A percentile compares a stretch with the other conserved stretches of the same genome.
Evolutionary conservation across 2,329 filamentous ascomycete species (phyloP).

Genomic region (Arthrobotrys sinensis): DNA sequence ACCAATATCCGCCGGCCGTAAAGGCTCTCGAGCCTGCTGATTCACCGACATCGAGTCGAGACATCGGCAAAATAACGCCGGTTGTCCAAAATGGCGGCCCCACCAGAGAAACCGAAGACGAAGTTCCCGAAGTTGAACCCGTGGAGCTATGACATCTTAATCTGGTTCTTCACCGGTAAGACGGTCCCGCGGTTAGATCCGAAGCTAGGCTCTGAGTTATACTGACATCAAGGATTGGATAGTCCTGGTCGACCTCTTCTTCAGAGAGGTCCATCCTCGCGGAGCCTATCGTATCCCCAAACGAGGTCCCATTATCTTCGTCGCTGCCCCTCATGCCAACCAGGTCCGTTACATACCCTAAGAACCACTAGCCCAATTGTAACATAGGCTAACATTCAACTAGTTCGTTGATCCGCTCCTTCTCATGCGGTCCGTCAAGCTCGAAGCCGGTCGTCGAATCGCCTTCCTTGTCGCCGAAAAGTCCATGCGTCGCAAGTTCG

Average conservation of each 20-base stretch:
- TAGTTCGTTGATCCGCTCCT: conserved; percentile 97
- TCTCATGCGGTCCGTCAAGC: conserved; percentile 89
- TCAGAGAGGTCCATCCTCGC: conserved; percentile 94
- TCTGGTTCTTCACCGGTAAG: conserved; percentile 60
- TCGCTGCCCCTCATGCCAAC: conserved; percentile 96
- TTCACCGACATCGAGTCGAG: conserved; percentile 1
- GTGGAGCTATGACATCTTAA: conserved; percentile 60
- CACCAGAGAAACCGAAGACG: conserved; percentile 47
- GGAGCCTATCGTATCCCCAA: conserved; percentile 95
- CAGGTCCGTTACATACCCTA: conserved; percentile 74
- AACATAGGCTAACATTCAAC: conserved; percentile 35
- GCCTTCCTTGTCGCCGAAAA: conserved; percentile 96
- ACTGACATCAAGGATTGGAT: conserved; percentile 31
- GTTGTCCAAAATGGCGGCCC: conserved; percentile 43
- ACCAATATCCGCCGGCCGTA: background rate
- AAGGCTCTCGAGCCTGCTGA: conserved; percentile 6
- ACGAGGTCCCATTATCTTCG: conserved; percentile 90
- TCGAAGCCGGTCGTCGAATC: conserved; percentile 88
- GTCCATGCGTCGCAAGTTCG: conserved; percentile 89
- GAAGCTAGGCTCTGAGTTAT: background rate
- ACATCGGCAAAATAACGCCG: conserved; percentile 15
- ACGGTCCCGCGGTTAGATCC: background rate
- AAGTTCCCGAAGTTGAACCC: conserved; percentile 57
- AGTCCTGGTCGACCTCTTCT: conserved; percentile 93
- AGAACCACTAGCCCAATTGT: background rate